Evolutionary conservation across 2,329 filamentous ascomycete species (phyloP).

Genomic region (Dactylella cylindrospora): DNA sequence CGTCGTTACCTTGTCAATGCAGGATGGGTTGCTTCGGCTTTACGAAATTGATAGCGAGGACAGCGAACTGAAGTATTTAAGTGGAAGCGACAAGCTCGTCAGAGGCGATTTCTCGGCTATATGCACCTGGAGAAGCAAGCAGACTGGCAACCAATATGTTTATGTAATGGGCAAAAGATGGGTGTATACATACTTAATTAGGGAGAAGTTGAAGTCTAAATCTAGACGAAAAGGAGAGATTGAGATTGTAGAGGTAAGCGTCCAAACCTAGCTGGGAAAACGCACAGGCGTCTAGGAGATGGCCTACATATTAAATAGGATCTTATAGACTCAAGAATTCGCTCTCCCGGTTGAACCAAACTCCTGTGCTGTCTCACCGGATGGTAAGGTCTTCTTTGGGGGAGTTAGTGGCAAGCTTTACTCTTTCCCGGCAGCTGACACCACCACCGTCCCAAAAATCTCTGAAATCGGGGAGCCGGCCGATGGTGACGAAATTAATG

Average conservation of each 20-base stretch:
- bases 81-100: conserved; percentile 50
- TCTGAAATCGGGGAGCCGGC: conserved; percentile 51
- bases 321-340: conserved; percentile 52
- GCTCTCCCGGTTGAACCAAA: conserved; percentile 54
- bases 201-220: conserved; percentile 42
- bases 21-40: conserved; percentile 54
- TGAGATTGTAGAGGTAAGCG: conserved; percentile 53
- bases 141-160: conserved; percentile 54
- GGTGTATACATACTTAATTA: conserved; percentile 53
- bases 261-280: background rate
- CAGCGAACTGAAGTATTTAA: conserved; percentile 48
- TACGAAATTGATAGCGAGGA: conserved; percentile 52
- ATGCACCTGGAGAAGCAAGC: conserved; percentile 55
- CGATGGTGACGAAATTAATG: conserved; percentile 52
- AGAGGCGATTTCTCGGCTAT: conserved; percentile 57
- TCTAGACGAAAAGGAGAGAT: conserved; percentile 45
- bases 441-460: conserved; percentile 52
- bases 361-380: conserved; percentile 54
- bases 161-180: conserved; percentile 56
- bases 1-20: conserved; percentile 54
- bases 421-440: conserved; percentile 53
- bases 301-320: background rate
- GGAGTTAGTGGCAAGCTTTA: conserved; percentile 51
- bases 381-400: conserved; percentile 53
- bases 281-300: background rate